Conservation (phyloP, 257 asterid species). For the Anisodus acutangulus region DNA sequence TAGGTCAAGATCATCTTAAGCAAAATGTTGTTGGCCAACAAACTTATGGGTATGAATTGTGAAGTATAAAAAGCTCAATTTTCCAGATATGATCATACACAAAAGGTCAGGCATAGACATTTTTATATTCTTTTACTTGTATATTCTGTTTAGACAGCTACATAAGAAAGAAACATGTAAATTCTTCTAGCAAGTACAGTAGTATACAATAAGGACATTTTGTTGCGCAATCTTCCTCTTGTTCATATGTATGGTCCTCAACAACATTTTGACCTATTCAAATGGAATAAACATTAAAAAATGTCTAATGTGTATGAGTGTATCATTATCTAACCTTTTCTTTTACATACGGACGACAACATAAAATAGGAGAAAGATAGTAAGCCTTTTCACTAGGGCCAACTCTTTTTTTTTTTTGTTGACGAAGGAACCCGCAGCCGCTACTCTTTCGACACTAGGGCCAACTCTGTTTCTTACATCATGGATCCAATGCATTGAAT, state of each 20-base stretch:
- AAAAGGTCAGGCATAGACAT: neutral
- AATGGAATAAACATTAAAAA: neutral
- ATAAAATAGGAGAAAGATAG: conserved; percentile 14
- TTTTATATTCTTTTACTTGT: conserved; percentile 1
- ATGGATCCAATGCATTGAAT: conserved; percentile 23
- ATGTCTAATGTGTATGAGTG: neutral
- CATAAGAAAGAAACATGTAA: neutral
- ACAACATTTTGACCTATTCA: conserved; percentile 2
- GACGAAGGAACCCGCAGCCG: too few species aligned
- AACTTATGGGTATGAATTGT: neutral
- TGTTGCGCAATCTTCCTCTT: neutral
- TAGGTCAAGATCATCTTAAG: neutral
- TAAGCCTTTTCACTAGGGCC: conserved; percentile 19
- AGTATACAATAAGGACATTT: neutral
- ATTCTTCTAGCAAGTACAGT: neutral
- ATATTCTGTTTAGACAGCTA: neutral
- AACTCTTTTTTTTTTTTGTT: too few species aligned
- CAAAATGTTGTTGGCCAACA: conserved; percentile 27
- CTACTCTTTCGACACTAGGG: too few species aligned
- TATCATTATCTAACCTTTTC: conserved; percentile 14
- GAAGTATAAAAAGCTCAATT: neutral
- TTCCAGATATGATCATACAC: conserved; percentile 17
- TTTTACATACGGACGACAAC: conserved; percentile 13
- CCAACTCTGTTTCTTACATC: conserved; percentile 13
- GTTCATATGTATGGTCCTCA: neutral